Conservation (phyloP, 2,329 filamentous ascomycete species). For the Diaporthe batatas region DNA sequence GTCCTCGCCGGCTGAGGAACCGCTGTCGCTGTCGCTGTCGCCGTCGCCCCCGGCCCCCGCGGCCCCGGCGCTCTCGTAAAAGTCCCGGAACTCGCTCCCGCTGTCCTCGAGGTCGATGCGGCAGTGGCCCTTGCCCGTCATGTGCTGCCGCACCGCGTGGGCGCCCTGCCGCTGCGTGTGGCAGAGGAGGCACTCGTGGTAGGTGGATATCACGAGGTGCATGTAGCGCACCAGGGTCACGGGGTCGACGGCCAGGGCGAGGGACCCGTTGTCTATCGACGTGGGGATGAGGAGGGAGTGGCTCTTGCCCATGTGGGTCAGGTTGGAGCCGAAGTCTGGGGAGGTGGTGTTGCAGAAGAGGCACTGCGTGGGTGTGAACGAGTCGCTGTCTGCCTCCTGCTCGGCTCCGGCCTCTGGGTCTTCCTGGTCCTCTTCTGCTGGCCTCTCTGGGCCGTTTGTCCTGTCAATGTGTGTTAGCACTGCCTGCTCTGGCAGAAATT, state of each 20-base stretch:
- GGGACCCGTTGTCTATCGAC: constrained; percentile 47
- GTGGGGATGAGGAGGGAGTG: constrained; percentile 59
- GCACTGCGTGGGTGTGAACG: constrained; percentile 49
- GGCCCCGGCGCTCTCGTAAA: constrained; percentile 48
- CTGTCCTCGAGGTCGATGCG: constrained; percentile 52
- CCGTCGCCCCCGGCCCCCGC: neutral
- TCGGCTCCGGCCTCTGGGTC: neutral
- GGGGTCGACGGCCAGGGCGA: constrained; percentile 56
- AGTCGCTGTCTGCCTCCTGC: neutral
- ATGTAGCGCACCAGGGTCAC: constrained; percentile 61
- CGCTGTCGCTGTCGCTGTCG: neutral
- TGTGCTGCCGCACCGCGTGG: constrained; percentile 61
- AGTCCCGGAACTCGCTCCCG: constrained; percentile 53
- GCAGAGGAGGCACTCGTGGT: constrained; percentile 63
- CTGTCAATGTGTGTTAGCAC: neutral
- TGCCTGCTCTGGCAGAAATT: neutral
- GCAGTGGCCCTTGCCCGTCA: constrained; percentile 60
- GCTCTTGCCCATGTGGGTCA: constrained; percentile 59
- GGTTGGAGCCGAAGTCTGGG: constrained; percentile 50
- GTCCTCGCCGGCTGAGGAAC: neutral
- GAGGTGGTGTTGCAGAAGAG: constrained; percentile 55
- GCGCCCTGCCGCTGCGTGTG: constrained; percentile 55
- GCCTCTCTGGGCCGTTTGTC: fast-evolving
- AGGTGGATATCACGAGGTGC: constrained; percentile 58
- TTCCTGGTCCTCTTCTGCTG: neutral